Evolutionary conservation across 495 filamentous ascomycete species (phyloP), one percentile per base, ranked within the genome.

Genomic region (Daldinia bambusicola): DNA sequence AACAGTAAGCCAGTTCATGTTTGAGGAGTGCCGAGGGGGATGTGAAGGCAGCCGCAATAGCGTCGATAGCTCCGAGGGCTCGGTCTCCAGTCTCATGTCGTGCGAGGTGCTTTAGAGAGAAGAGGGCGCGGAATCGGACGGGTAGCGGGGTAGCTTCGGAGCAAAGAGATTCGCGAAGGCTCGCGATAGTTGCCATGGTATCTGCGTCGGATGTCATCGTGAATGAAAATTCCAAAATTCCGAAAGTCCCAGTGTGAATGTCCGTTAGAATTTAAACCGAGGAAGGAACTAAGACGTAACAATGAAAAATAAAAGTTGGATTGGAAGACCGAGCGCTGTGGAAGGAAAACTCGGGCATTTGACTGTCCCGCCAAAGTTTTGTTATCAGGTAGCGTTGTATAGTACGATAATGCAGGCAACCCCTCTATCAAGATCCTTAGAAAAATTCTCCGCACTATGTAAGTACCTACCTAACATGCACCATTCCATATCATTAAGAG

Each of bases 1-100:
- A 88, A 77, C 95, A 99, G 81, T 99, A 99, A 38, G 96, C 96
- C 37, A 98, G 84, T 79, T 98, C 95, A 77, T 99, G 95, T 80
- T 98, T 95, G 61, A 97, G 85, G 0, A 97, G 84, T 5, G 90
- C 94, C 5, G 95, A 98, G 0, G 88, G 89, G 2, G 95, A 97
- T 2, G 85, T 70, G 70, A 98, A 95, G 3, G 85, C 95, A 3
- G 94, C 93, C 4, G 95, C 93, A 71, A 99, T 98, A 13, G 96
- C 94, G 43, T 97, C 86, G 72, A 99, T 96, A 13, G 95, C 93
- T 5, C 89, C 86, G 30, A 90, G 90, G 32, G 91, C 83, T 51
- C 84, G 78, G 36, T 86, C 88, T 6, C 85, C 82, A 9, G 89
- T 88, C 9, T 89, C 78, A 57, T 89, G 85, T 45, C 88, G 90